Conservation (phyloP, 2,329 filamentous ascomycete species). For the Ploettnerulaceae sp. region DNA sequence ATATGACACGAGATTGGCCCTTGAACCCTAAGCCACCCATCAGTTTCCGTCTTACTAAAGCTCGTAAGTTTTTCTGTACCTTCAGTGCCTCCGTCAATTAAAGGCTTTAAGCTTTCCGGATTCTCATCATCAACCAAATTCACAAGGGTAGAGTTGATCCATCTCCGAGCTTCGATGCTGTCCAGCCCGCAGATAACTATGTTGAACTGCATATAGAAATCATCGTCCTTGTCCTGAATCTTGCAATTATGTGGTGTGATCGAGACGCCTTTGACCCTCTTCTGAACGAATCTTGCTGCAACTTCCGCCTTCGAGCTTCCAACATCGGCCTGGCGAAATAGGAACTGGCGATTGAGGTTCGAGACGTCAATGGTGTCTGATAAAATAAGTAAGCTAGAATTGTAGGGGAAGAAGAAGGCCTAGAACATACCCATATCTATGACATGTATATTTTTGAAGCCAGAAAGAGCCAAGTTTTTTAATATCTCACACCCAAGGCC, state of each 20-base stretch:
- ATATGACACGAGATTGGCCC: conserved; percentile 86
- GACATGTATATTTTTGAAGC: conserved; percentile 95
- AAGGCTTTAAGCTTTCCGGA: conserved; percentile 80
- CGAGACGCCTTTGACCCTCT: conserved; percentile 79
- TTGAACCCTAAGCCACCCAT: conserved; percentile 69
- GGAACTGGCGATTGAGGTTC: conserved; percentile 94
- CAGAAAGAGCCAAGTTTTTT: conserved; percentile 91
- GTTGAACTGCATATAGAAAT: conserved; percentile 96
- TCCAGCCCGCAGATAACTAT: conserved; percentile 91
- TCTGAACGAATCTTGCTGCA: conserved; percentile 86
- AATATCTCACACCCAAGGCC: conserved; percentile 94
- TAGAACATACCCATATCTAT: conserved; percentile 85
- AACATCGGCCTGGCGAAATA: conserved; percentile 88
- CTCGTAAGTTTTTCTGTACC: no score
- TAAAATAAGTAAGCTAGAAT: conserved; percentile 11
- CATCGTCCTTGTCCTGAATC: conserved; percentile 95
- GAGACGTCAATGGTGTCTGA: conserved; percentile 96
- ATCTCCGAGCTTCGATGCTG: conserved; percentile 94
- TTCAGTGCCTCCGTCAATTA: conserved; percentile 96
- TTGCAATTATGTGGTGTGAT: conserved; percentile 92
- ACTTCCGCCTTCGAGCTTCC: conserved; percentile 92
- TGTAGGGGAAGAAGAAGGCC: not conserved
- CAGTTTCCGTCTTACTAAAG: no score
- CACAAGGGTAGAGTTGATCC: conserved; percentile 94
- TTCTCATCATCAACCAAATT: conserved; percentile 82